Percentiles rank a stretch among this genome's conserved stretches.
phyloP scores from a whole-genome alignment of 805 yeast species.

The Candida dendrica region DNA sequence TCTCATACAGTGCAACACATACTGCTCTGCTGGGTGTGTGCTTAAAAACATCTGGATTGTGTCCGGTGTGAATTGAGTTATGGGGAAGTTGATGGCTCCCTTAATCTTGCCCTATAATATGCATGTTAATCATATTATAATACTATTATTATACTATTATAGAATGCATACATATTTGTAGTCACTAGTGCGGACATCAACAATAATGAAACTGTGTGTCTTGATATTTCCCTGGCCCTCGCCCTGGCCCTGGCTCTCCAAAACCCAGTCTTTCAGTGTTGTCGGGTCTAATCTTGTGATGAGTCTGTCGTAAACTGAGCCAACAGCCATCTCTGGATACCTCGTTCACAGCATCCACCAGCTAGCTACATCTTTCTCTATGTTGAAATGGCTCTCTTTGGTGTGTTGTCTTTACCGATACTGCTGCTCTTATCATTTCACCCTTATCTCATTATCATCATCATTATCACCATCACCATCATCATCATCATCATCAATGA shows the following conservation, averaged over 20 bases:
- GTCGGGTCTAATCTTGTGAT: background rate
- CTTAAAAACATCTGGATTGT: conserved; percentile 3
- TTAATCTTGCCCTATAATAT: background rate
- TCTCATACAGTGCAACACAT: conserved; percentile 20
- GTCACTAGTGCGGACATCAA: conserved; percentile 17
- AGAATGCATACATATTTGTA: conserved; percentile 7
- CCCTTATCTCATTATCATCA: too few species aligned
- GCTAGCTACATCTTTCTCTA: too few species aligned
- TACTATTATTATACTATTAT: conserved; percentile 1
- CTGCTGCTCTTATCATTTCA: too few species aligned
- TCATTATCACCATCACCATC: too few species aligned
- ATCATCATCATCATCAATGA: too few species aligned
- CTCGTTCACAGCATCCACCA: too few species aligned
- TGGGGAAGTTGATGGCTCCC: conserved; percentile 7
- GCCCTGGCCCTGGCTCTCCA: background rate
- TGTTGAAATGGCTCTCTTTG: too few species aligned
- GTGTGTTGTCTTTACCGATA: too few species aligned
- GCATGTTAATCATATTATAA: too few species aligned
- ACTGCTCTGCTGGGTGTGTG: conserved; percentile 2
- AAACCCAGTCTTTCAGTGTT: background rate
- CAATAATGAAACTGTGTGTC: conserved; percentile 2
- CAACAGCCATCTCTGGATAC: too few species aligned
- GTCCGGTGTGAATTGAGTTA: conserved; percentile 4
- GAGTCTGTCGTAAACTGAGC: background rate
- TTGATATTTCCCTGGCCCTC: background rate